These are phyloP conservation scores for Neocucurbitaria cava DNA, from an alignment of 2,329 filamentous ascomycete species.

Conservation along the genomic window DNA sequence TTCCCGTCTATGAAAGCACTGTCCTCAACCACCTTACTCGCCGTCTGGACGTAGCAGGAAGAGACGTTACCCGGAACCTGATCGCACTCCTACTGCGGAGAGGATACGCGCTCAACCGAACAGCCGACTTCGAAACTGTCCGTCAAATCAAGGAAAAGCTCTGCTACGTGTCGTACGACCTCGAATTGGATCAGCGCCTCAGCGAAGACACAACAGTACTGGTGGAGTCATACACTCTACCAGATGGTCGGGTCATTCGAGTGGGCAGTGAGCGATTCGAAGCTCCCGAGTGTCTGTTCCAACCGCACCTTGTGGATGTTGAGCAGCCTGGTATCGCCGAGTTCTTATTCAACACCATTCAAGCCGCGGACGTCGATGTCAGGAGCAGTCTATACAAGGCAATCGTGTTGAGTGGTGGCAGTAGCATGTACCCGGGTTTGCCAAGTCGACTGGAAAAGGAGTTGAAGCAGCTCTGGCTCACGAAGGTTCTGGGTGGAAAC, in stretches of 20 bases:
- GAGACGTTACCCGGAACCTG: conserved; percentile 97
- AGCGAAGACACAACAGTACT: conserved; percentile 97
- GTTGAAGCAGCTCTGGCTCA: conserved; percentile 97
- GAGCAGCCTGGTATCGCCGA: conserved; percentile 97
- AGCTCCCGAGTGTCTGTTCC: conserved; percentile 97
- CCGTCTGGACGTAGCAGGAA: conserved; percentile 91
- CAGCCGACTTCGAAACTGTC: conserved; percentile 98
- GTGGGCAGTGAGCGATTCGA: conserved; percentile 98
- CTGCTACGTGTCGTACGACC: conserved; percentile 98
- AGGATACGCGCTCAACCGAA: conserved; percentile 96
- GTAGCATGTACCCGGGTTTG: conserved; percentile 98
- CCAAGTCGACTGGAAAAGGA: conserved; percentile 97
- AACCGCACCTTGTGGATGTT: conserved; percentile 96
- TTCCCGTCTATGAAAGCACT: conserved; percentile 97
- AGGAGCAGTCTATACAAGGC: conserved; percentile 94
- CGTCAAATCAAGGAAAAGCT: conserved; percentile 99
- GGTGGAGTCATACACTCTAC: conserved; percentile 96
- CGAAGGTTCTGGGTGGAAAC: conserved; percentile 86
- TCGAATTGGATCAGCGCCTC: conserved; percentile 93
- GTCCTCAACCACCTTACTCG: conserved; percentile 96
- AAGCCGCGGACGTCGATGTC: conserved; percentile 93
- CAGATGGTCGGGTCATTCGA: conserved; percentile 93
- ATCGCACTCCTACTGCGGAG: conserved; percentile 92
- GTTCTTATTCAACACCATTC: conserved; percentile 98
- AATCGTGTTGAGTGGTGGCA: conserved; percentile 93